phyloP scores from a whole-genome alignment of 2,329 filamentous ascomycete genomes.

The Fusarium abutilonis region DNA sequence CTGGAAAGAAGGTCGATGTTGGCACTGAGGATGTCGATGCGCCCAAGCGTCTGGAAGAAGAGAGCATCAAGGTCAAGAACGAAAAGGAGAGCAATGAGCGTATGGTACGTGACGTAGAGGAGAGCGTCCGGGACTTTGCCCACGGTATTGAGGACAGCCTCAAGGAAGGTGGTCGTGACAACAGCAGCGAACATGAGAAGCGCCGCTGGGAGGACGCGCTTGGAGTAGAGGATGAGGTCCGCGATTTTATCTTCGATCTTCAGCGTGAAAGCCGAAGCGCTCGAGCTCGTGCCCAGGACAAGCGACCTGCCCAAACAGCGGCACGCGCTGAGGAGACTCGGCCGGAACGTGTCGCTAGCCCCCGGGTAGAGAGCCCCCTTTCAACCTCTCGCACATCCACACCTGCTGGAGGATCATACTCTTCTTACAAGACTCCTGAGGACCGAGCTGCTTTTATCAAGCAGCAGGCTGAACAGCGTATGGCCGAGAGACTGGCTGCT shows the following conservation, averaged over 20 bases:
- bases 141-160: conserved; percentile 86
- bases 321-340: conserved; percentile 57
- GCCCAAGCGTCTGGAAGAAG: conserved; percentile 86
- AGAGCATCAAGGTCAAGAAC: conserved; percentile 80
- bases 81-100: conserved; percentile 95
- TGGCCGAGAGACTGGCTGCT: conserved; percentile 94
- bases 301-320: conserved; percentile 56
- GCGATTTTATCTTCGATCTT: conserved; percentile 97
- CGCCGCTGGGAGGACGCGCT: conserved; percentile 95
- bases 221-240: conserved; percentile 95
- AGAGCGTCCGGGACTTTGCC: conserved; percentile 90
- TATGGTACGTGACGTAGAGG: conserved; percentile 97
- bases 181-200: conserved; percentile 86
- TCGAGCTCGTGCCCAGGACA: conserved; percentile 71
- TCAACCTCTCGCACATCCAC: conserved; percentile 63
- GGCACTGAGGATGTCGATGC: conserved; percentile 79
- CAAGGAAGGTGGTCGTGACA: conserved; percentile 80
- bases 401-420: conserved; percentile 72
- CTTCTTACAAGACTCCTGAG: conserved; percentile 88
- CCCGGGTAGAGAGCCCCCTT: conserved; percentile 63
- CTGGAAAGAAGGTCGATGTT: conserved; percentile 79
- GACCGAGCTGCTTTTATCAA: conserved; percentile 96
- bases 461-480: conserved; percentile 94
- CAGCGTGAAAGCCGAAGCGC: conserved; percentile 85
- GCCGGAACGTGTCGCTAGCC: conserved; percentile 52